These are phyloP conservation scores for Hypoxylon trugodes DNA, from an alignment of 495 filamentous ascomycete species.

Conservation along the genomic window DNA sequence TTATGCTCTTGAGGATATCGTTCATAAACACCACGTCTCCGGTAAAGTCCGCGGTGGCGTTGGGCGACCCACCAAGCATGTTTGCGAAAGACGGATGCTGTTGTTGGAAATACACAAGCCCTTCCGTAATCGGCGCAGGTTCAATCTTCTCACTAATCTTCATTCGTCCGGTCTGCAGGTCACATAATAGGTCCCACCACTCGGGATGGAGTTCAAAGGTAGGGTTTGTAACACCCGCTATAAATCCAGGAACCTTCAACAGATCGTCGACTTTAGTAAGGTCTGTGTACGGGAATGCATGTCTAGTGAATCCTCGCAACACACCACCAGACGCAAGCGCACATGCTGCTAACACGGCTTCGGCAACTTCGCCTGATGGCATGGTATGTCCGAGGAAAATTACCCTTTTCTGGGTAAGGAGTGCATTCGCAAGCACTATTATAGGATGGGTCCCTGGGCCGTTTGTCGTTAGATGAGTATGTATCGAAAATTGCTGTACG, in stretches of 20 bases:
- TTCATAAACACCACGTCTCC: slow-evolving; percentile 92
- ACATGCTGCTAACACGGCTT: slow-evolving; percentile 93
- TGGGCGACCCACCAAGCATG: slow-evolving; percentile 54
- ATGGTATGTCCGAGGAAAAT: slow-evolving; percentile 95
- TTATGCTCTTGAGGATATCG: slow-evolving; percentile 81
- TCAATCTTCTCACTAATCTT: slow-evolving; percentile 90
- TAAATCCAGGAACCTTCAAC: slow-evolving; percentile 93
- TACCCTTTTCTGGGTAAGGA: slow-evolving; percentile 95
- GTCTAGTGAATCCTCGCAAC: slow-evolving; percentile 93
- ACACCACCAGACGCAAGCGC: slow-evolving; percentile 93
- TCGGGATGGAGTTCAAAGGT: slow-evolving; percentile 93
- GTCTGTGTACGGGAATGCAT: slow-evolving; percentile 98
- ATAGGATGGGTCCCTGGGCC: slow-evolving; percentile 81
- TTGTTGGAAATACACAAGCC: slow-evolving; percentile 84
- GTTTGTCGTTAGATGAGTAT: slow-evolving; percentile 92
- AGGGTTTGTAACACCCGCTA: slow-evolving; percentile 97
- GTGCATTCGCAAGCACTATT: slow-evolving; percentile 78
- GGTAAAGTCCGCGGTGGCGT: slow-evolving; percentile 69
- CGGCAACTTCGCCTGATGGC: slow-evolving; percentile 92
- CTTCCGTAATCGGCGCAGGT: slow-evolving; percentile 77
- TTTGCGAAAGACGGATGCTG: slow-evolving; percentile 68
- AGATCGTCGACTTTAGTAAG: slow-evolving; percentile 97
- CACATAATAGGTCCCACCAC: slow-evolving; percentile 98
- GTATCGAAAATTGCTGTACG: slow-evolving; percentile 85
- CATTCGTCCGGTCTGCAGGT: slow-evolving; percentile 89